Conservation (phyloP, 2,329 filamentous ascomycete genomes). For the Neopestalotiopsis clavispora region DNA sequence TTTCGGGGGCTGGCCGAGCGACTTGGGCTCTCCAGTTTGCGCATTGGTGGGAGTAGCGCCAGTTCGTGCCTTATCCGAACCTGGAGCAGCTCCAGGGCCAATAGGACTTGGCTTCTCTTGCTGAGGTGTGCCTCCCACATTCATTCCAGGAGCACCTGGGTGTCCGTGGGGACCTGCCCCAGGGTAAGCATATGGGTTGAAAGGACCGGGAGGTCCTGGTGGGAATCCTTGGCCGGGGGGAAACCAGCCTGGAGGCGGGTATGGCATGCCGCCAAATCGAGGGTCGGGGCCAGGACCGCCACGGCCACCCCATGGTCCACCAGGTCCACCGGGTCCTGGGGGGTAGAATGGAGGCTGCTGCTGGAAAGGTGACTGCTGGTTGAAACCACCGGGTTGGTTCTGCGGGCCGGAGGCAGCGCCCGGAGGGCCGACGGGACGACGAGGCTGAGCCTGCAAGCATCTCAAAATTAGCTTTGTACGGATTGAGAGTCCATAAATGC, state of each 20-base stretch:
- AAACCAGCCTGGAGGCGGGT: constrained; percentile 81
- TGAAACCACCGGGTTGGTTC: constrained; percentile 43
- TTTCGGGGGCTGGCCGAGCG: constrained; percentile 49
- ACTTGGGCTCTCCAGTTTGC: constrained; percentile 60
- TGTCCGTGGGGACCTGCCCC: constrained; percentile 53
- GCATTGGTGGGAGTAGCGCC: constrained; percentile 51
- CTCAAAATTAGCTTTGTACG: constrained; percentile 31
- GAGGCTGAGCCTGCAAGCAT: constrained; percentile 42
- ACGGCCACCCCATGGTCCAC: constrained; percentile 58
- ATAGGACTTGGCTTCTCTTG: constrained; percentile 56
- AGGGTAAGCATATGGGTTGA: constrained; percentile 31
- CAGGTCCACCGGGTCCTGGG: constrained; percentile 56
- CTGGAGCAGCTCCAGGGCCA: constrained; percentile 53
- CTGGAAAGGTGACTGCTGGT: constrained; percentile 49
- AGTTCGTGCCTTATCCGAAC: constrained; percentile 50
- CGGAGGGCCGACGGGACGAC: constrained; percentile 37
- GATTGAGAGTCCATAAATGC: constrained; percentile 4
- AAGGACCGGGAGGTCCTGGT: constrained; percentile 62
- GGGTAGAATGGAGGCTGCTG: constrained; percentile 54
- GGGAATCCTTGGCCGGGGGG: constrained; percentile 78
- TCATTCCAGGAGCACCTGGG: constrained; percentile 36
- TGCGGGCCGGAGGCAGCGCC: constrained; percentile 30
- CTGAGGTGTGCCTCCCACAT: constrained; percentile 38
- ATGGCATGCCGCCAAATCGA: constrained; percentile 76
- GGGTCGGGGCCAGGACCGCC: constrained; percentile 63